Conservation (phyloP, 768 basidiomycete genomes). For the Boletus bicolor region DNA sequence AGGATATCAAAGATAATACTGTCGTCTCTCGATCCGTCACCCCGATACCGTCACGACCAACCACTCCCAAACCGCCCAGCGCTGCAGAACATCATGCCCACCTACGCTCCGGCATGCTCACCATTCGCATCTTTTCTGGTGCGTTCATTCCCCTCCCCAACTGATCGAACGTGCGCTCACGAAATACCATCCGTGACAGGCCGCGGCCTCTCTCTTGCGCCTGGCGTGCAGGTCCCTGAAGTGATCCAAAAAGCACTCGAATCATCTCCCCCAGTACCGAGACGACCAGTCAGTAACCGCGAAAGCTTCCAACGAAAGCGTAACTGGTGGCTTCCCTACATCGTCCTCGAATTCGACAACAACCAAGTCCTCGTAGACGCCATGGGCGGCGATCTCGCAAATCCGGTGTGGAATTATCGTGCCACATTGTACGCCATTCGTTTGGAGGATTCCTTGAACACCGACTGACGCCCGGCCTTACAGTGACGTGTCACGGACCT, state of each 20-base stretch:
- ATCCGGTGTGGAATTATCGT: conserved; percentile 93
- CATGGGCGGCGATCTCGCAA: conserved; percentile 86
- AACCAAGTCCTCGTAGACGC: conserved; percentile 97
- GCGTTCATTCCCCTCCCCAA: conserved; percentile 25
- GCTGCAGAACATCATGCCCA: conserved; percentile 47
- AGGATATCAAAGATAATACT: conserved; percentile 69
- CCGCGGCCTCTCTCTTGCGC: conserved; percentile 76
- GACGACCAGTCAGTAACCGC: conserved; percentile 67
- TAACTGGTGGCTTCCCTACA: conserved; percentile 93
- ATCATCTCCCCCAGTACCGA: conserved; percentile 48
- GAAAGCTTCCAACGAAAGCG: conserved; percentile 93
- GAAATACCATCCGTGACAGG: conserved; percentile 39
- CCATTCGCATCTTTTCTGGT: conserved; percentile 95
- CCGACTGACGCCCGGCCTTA: conserved; percentile 4
- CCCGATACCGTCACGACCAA: conserved; percentile 78
- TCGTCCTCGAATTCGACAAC: conserved; percentile 97
- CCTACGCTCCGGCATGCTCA: conserved; percentile 87
- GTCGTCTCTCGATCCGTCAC: conserved; percentile 74
- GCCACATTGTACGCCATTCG: conserved; percentile 79
- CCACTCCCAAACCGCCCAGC: conserved; percentile 62
- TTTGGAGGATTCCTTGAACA: background rate
- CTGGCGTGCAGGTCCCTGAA: conserved; percentile 75
- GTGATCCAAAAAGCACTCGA: conserved; percentile 82
- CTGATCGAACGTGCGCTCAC: conserved; percentile 5
- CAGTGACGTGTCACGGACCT: conserved; percentile 93